Base-by-base conservation (phyloP, 495 filamentous ascomycete species). In the Penicillium soppii region DNA sequence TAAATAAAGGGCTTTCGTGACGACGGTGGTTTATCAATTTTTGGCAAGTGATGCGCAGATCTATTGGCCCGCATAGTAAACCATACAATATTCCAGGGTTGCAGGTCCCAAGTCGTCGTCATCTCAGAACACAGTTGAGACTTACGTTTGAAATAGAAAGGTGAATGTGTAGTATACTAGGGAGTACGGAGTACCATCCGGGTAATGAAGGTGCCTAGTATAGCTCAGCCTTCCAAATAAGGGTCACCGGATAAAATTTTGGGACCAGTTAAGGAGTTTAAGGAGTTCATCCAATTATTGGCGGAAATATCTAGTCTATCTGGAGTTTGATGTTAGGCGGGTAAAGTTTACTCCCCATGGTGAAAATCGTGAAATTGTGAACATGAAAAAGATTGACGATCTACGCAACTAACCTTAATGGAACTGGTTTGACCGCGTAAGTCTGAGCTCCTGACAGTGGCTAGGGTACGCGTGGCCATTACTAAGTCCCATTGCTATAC, bases 271-370 rank as follows among this genome's bases (percentile, higher is more conserved):
- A n/a, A n/a, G n/a, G n/a, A n/a, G n/a, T n/a, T n/a, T n/a, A n/a
- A n/a, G n/a, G n/a, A n/a, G n/a, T n/a, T n/a, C n/a, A n/a, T n/a
- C 33, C n/a, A 25, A 6, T 15, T 3, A 38, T 21, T 27, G 43
- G 30, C 2, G 15, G 6, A 43, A 0, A 21, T 42, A 10, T 4
- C 27, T 43, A 20, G 9, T 12, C 22, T 32, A 13, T 45, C 25
- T 23, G 7, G 12, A 27, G 22, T 47, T 38, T 38, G 22, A 46
- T 47, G 16, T 17, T 17, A 22, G 9, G 22, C 44, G 44, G 44
- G 33, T 38, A 47, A 47, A 16, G 12, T 25, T 35, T 47, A 26
- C 16, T 37, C 44, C 44, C 44, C 19, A 32, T 32, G 13, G 29
- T 32, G n/a, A n/a, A n/a, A n/a, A n/a, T n/a, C n/a, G n/a, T n/a